Evolutionary conservation across 1,284 basidiomycete species (phyloP).

Genomic region (Schizophyllum commune): DNA sequence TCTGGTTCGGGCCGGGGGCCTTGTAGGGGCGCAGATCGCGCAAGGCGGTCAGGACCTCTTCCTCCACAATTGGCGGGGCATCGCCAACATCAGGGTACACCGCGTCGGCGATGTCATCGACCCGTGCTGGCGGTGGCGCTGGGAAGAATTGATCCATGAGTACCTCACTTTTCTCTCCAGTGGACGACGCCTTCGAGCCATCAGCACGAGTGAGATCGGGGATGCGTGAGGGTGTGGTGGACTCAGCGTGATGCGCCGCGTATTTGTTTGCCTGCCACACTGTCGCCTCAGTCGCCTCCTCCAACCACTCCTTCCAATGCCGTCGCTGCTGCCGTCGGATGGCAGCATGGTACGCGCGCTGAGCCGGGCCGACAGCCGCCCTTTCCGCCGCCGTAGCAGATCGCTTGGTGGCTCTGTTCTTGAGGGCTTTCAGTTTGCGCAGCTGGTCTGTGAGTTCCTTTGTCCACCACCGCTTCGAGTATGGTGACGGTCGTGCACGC

Average conservation of each 20-base stretch:
- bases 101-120: no score
- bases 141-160: no score
- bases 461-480: constrained; percentile 5
- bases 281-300: constrained; percentile 1
- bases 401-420: constrained; percentile 1
- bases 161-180: no score
- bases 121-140: no score
- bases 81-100: no score
- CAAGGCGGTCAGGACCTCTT: neutral
- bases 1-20: neutral
- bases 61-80: neutral
- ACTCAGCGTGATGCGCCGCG: neutral
- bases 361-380: neutral
- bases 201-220: neutral
- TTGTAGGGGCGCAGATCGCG: neutral
- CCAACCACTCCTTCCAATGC: constrained; percentile 6
- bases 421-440: neutral
- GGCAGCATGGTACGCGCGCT: constrained; percentile 1
- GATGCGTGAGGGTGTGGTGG: neutral
- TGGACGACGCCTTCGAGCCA: no score
- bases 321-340: neutral
- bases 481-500: neutral
- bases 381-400: neutral
- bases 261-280: constrained; percentile 6
- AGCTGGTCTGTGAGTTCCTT: constrained; percentile 2